Evolutionary conservation across 2,329 filamentous ascomycete species (phyloP).

Genomic region (Paramyrothecium sp.): DNA sequence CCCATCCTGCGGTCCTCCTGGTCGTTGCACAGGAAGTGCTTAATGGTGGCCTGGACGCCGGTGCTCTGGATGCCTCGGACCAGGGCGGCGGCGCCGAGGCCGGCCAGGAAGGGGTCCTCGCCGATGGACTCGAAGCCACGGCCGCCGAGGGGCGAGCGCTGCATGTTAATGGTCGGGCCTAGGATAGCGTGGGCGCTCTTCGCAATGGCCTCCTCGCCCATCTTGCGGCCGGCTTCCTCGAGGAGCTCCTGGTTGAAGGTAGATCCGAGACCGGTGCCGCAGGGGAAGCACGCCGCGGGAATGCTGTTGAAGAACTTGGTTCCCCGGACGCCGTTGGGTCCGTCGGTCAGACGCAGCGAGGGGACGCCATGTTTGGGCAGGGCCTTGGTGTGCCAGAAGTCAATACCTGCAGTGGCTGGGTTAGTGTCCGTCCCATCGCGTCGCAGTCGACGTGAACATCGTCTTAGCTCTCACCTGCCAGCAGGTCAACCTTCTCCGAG

Average conservation of each 20-base stretch:
- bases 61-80: slow-evolving; percentile 55
- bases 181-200: slow-evolving; percentile 59
- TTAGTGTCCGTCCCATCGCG: background rate
- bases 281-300: slow-evolving; percentile 60
- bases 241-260: slow-evolving; percentile 57
- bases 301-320: slow-evolving; percentile 66
- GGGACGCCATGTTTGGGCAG: slow-evolving; percentile 61
- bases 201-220: slow-evolving; percentile 52
- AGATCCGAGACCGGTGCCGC: slow-evolving; percentile 55
- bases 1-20: slow-evolving; percentile 58
- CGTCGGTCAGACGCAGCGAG: slow-evolving; percentile 64
- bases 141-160: slow-evolving; percentile 57
- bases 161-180: slow-evolving; percentile 64
- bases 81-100: slow-evolving; percentile 51
- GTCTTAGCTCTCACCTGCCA: slow-evolving; percentile 38
- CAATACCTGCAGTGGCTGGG: slow-evolving; percentile 42
- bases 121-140: slow-evolving; percentile 59
- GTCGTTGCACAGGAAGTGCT: slow-evolving; percentile 63
- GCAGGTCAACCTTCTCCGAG: slow-evolving; percentile 51
- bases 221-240: slow-evolving; percentile 46
- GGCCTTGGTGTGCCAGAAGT: slow-evolving; percentile 68
- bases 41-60: slow-evolving; percentile 55
- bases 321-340: slow-evolving; percentile 68
- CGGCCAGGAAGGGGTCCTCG: slow-evolving; percentile 57
- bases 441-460: background rate